Conservation (phyloP, 352 stramenopile genomes). For the Elongisporangium undulatum region DNA sequence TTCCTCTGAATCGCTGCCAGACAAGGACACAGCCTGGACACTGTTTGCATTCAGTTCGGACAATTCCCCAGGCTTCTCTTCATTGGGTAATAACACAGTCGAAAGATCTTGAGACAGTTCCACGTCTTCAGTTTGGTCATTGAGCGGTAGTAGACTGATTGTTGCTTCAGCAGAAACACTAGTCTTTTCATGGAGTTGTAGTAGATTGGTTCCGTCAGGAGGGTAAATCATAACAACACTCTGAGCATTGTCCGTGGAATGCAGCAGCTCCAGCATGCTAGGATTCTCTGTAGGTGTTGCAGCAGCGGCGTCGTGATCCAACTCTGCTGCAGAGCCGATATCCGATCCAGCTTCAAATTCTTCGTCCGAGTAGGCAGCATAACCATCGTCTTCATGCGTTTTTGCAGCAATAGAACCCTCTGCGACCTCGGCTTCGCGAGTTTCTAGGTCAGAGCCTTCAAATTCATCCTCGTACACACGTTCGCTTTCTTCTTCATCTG, state of each 20-base stretch:
- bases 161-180: no score
- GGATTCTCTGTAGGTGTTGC: background rate
- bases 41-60: background rate
- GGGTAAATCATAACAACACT: background rate
- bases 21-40: background rate
- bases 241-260: background rate
- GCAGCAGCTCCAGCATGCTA: background rate
- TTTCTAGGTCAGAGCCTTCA: slow-evolving; percentile 6
- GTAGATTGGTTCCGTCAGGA: background rate
- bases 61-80: background rate
- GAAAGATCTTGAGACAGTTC: background rate
- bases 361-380: slow-evolving; percentile 15
- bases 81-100: background rate
- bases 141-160: background rate
- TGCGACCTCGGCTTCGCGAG: background rate
- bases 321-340: background rate
- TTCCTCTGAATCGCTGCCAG: background rate
- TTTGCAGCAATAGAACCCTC: background rate
- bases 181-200: background rate
- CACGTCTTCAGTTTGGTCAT: background rate
- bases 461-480: slow-evolving; percentile 7
- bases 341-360: slow-evolving; percentile 10
- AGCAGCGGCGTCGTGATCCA: background rate
- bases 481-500: background rate
- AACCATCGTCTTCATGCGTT: background rate